Base-by-base conservation (phyloP, 1,139 yeast species). In the Debaryomyces coudertii region DNA sequence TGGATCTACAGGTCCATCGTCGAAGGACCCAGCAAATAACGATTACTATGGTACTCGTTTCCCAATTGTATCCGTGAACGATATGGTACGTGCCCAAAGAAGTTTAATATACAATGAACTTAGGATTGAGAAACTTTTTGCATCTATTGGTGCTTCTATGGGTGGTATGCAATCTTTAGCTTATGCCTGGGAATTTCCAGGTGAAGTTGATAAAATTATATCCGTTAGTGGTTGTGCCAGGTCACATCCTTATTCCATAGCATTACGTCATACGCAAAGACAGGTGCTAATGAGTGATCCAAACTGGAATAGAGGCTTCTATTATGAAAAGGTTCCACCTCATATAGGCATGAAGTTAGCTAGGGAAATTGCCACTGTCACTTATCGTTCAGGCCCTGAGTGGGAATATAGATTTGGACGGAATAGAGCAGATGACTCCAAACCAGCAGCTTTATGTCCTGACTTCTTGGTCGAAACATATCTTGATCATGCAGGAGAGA, bases 141-240 rank as follows among this genome's bases (percentile, higher is more conserved):
- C 96, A 1, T 80, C 90, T 1, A 82, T 92, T 3, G 98, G 98
- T 5, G 87, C 96, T 1, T 89, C 96, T 0, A 89, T 90, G 96
- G 98, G 98, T 24, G 98, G 97, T 15, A 90, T 90, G 97, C 97
- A 90, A 68, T 85, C 93, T 8, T 74, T 90, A 47, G 96, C 97
- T 0, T 89, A 83, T 63, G 96, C 90, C 0, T 80, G 83, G 64
- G 95, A 87, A 60, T 90, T 86, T 60, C 90, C 96, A 1, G 83
- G 85, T 36, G 79, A 77, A 49, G 97, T 90, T 4, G 78, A 76
- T 6, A 82, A 85, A 46, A 77, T 90, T 4, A 80, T 90, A 1
- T 80, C 90, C 8, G 87, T 90, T 27, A 85, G 95, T 40, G 97
- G 96, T 3, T 90, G 97, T 70, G 96, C 97, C 2, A 76, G 95